These are phyloP conservation scores for Russula brevipes DNA, from an alignment of 768 basidiomycete species.

Conservation along the genomic window DNA sequence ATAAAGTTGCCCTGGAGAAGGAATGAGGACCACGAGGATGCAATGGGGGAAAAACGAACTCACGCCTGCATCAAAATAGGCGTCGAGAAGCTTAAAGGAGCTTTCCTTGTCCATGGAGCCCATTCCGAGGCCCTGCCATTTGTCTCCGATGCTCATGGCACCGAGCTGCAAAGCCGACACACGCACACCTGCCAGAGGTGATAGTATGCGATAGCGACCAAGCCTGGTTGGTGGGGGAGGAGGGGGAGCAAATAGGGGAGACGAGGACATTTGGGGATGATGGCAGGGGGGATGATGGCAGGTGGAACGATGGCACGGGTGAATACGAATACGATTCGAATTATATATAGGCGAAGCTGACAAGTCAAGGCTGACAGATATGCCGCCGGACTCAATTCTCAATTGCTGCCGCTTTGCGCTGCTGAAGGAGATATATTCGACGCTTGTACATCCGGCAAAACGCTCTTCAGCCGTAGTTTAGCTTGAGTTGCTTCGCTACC, in stretches of 20 bases:
- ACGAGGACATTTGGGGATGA: background rate
- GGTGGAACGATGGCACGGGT: too few relatives aligned
- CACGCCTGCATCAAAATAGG: conserved; percentile 42
- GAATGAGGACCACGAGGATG: conserved; percentile 31
- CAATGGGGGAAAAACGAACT: conserved; percentile 33
- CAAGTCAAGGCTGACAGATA: too few relatives aligned
- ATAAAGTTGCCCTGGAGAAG: conserved; percentile 45
- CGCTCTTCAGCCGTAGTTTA: too few relatives aligned
- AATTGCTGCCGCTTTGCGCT: too few relatives aligned
- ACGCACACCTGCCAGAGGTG: conserved; percentile 40
- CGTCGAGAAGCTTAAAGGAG: conserved; percentile 44
- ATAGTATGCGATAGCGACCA: conserved; percentile 36
- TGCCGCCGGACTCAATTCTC: too few relatives aligned
- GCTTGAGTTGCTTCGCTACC: too few relatives aligned
- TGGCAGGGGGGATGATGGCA: too few relatives aligned
- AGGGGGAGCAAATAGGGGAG: background rate
- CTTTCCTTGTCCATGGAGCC: conserved; percentile 43
- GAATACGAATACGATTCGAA: too few relatives aligned
- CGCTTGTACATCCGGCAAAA: too few relatives aligned
- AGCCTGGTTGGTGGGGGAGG: conserved; percentile 24
- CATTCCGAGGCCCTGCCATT: conserved; percentile 36
- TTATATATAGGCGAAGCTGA: too few relatives aligned
- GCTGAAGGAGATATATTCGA: too few relatives aligned
- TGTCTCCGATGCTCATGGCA: conserved; percentile 45
- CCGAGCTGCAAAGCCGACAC: conserved; percentile 48